These are phyloP conservation scores for Vachellia pachyceras DNA, from an alignment of 306 rosid species.

Conservation along the genomic window DNA sequence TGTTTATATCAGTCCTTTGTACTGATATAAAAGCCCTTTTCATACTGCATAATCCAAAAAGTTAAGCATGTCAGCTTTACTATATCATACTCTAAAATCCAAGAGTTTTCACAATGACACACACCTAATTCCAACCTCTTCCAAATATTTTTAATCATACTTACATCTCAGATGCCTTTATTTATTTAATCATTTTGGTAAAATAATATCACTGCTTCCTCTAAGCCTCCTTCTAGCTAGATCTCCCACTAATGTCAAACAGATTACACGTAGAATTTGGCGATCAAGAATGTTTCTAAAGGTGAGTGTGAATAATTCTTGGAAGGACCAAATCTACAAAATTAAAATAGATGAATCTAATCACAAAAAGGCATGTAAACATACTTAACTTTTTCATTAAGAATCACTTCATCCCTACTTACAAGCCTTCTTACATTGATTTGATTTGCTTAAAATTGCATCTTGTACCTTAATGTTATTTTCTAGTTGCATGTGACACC, in stretches of 20 bases:
- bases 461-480: no score
- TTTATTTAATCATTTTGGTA: slow-evolving; percentile 31
- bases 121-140: slow-evolving; percentile 46
- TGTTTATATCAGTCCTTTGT: slow-evolving; percentile 31
- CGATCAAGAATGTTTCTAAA: slow-evolving; percentile 18
- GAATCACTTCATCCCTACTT: no score
- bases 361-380: not conserved
- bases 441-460: not conserved
- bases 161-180: slow-evolving; percentile 26
- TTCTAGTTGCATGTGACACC: no score
- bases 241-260: slow-evolving; percentile 42
- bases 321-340: not conserved
- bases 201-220: slow-evolving; percentile 32
- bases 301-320: not conserved
- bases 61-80: slow-evolving; percentile 11
- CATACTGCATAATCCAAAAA: slow-evolving; percentile 42
- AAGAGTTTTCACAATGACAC: slow-evolving; percentile 35
- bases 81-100: slow-evolving; percentile 37
- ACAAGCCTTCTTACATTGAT: not conserved
- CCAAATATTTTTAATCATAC: slow-evolving; percentile 30
- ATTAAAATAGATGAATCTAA: not conserved
- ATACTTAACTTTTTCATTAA: not conserved
- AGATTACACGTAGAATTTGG: slow-evolving; percentile 30
- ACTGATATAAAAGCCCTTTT: slow-evolving; percentile 40
- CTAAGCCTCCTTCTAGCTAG: slow-evolving; percentile 30